Evolutionary conservation across 2,329 filamentous ascomycete species (phyloP).

Genomic region (Trichoderma polysporum): DNA sequence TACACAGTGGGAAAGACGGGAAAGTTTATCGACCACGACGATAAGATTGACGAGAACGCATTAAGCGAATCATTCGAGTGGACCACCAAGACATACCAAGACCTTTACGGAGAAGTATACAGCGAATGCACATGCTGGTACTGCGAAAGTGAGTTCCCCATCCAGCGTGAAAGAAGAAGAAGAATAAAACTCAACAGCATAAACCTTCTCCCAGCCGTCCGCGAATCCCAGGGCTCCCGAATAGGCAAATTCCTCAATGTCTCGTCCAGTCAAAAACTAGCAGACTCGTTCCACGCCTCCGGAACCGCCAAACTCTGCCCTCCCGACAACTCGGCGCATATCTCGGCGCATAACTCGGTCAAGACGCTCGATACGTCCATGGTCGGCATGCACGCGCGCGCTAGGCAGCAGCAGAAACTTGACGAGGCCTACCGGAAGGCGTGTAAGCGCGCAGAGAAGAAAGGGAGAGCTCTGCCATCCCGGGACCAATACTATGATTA

Average conservation of each 20-base stretch:
- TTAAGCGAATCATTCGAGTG: constrained; percentile 67
- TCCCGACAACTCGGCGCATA: constrained; percentile 63
- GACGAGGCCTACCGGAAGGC: constrained; percentile 60
- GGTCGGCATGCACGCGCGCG: constrained; percentile 14
- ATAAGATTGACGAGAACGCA: constrained; percentile 71
- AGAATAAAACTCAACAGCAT: too few species aligned
- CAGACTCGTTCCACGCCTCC: constrained; percentile 44
- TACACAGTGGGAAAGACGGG: constrained; percentile 49
- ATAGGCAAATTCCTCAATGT: constrained; percentile 29
- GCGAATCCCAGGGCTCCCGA: constrained; percentile 9
- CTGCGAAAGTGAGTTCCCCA: constrained; percentile 59
- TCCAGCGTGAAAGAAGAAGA: too few species aligned
- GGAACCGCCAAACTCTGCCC: constrained; percentile 51
- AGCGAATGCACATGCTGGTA: constrained; percentile 82
- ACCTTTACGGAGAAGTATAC: constrained; percentile 65
- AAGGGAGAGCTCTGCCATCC: constrained; percentile 48
- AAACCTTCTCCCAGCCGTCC: constrained; percentile 14
- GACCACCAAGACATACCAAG: constrained; percentile 70
- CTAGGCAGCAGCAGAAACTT: constrained; percentile 34
- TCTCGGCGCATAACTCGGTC: constrained; percentile 72
- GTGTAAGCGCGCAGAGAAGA: constrained; percentile 48
- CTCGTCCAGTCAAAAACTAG: constrained; percentile 33
- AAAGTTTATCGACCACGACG: constrained; percentile 77
- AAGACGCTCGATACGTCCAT: constrained; percentile 21
- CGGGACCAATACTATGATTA: constrained; percentile 51